Evolutionary conservation across 768 basidiomycete species (phyloP), one percentile per base, ranked within the genome.

Genomic region (Amanita polypyramis): DNA sequence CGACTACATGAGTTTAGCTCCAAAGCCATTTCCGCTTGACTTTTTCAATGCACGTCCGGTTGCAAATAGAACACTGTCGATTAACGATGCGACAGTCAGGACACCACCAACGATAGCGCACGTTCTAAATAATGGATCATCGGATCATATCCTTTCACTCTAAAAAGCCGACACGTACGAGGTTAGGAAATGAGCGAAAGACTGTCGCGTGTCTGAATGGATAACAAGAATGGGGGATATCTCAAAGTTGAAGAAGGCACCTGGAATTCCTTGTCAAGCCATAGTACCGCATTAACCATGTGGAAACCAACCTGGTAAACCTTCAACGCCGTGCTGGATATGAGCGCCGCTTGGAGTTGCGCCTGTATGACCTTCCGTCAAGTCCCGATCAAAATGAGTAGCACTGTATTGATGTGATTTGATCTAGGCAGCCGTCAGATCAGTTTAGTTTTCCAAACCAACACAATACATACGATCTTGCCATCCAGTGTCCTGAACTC

Each of bases 101-200:
- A 98, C 94, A 56, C 96, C 96, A 55, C 96, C 96, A 23, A 99
- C 84, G 58, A 99, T 97, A 2, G 96, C 96, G 61, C 93, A 96
- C 20, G 93, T 94, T 53, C 93, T 96, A 57, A 30, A 32, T 17
- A 29, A 45, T 14, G 20, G 30, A 45, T 12, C 45, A 48, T 21
- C 33, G 19, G 43, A 23, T 51, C 27, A 11, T 30, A 43, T 21
- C 50, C 30, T 9, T 47, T 38, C 29, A 48, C 7, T 32, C 17
- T 14, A 23, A 34, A 6, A 30, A 15, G 27, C 5, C 7, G 27
- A 35, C 12, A 75, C 92, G 59, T 60, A 94, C 88, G 94, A 97
- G 37, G 96, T 97, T 21, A 98, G 68, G 74, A 98, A 98, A 67
- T 99, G 96, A 2, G 96, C 95, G 63, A 98, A 95, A 0, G 90